phyloP scores from a whole-genome alignment of 495 filamentous ascomycete genomes.

The Hyphodiscus hymeniophilus region DNA sequence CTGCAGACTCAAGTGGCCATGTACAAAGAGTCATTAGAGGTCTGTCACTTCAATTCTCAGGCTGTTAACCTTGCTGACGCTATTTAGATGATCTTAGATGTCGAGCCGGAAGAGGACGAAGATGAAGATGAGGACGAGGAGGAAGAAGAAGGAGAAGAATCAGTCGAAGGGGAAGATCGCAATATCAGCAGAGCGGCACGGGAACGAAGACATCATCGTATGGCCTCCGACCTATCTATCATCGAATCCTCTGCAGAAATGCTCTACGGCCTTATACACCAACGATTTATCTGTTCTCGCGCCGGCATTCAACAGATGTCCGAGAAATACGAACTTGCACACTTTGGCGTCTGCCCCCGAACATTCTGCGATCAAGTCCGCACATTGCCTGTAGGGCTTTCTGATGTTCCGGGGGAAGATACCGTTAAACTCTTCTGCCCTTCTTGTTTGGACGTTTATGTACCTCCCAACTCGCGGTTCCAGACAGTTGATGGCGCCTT shows the following conservation, averaged over 20 bases:
- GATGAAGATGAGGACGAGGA: conserved; percentile 66
- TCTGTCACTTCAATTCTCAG: conserved; percentile 15
- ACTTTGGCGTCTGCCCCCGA: conserved; percentile 89
- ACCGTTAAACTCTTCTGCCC: conserved; percentile 99
- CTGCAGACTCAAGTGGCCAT: conserved; percentile 92
- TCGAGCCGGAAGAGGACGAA: conserved; percentile 87
- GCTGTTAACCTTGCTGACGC: conserved; percentile 15
- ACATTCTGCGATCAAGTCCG: conserved; percentile 81
- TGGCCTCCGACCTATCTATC: conserved; percentile 84
- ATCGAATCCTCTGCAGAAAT: conserved; percentile 96
- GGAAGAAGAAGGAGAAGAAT: conserved; percentile 68
- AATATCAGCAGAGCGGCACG: conserved; percentile 43
- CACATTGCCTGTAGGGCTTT: conserved; percentile 86
- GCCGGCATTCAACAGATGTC: conserved; percentile 98
- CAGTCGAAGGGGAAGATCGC: conserved; percentile 58
- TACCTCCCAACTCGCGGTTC: conserved; percentile 92
- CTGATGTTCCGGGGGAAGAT: conserved; percentile 89
- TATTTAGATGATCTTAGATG: conserved; percentile 93
- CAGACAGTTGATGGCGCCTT: conserved; percentile 98
- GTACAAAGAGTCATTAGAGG: conserved; percentile 88
- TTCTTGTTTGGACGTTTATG: conserved; percentile 93
- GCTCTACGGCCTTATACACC: conserved; percentile 95
- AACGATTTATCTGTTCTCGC: conserved; percentile 96
- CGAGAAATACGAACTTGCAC: conserved; percentile 93
- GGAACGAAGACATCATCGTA: conserved; percentile 74